Base-by-base conservation (phyloP, 768 basidiomycete genomes). In the Peribolospora baueri region DNA sequence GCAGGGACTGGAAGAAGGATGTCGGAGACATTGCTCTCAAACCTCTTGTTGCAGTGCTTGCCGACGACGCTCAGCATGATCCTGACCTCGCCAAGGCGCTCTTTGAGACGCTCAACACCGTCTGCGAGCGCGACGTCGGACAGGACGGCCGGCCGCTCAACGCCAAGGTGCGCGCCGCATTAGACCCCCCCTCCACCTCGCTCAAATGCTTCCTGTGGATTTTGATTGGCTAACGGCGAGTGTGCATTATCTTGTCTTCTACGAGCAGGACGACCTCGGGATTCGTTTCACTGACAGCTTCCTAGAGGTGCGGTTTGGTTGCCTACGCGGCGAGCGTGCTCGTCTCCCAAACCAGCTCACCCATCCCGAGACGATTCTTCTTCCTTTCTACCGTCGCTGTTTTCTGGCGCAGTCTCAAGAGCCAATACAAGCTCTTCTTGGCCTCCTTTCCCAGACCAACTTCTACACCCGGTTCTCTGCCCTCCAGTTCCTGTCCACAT, bases 1-100 rank as follows among this genome's bases (percentile, higher is more conserved):
- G 80, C 49, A 76, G 88, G 56, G 90, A 93, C 67, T 86, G 82
- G 72, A 90, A 83, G 66, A 73, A 70, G 68, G 85, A 93, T 56
- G 83, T 95, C 25, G 88, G 86, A 11, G 73, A 76, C 58, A 73
- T 74, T 50, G 82, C 86, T 1, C 72, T 97, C 6, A 69, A 74
- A 7, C 81, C 84, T 3, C 75, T 97, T 13, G 65, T 93, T 3
- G 79, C 81, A 39, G 81, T 85, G 41, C 71, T 95, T 41, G 75
- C 80, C 62, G 82, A 82, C 57, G 90, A 95, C 65, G 83, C 87
- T 0, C 80, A 84, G 60, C 76, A 87, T 52, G 93, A 98, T 66
- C 72, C 79, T 4, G 93, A 97, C 62, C 84, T 83, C 57, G 90
- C 81, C 1, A 93, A 85, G 65, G 90, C 88, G 25, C 80, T 81